Base-by-base conservation (phyloP, 2,329 filamentous ascomycete species). In the Mollisiaceae sp. region DNA sequence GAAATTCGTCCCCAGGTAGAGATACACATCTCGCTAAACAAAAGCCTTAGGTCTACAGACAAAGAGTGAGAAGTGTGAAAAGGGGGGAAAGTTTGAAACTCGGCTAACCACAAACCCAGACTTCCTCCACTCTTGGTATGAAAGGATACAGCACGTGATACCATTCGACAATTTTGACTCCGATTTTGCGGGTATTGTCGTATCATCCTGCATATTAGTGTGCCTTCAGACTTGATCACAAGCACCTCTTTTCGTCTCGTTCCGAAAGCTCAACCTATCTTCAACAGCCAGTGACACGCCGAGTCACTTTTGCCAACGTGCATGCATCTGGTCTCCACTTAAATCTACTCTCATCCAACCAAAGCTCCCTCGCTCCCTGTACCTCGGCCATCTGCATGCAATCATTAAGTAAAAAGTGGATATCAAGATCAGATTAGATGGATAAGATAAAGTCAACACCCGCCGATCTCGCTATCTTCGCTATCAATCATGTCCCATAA, bases 401-500 rank as follows among this genome's bases (percentile, higher is more conserved):
- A 35, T 24, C 9, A 54, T 14, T 18, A 35, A 6, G 50, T 35
- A 32, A 54, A 54, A 35, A 5, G 5, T 24, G 22, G 12, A 22
- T 24, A 22, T 24, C 11, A 32, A 50, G 45, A 54, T 54, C 50
- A 32, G 50, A 54, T 54, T 54, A 54, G 50, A 54, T 54, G 50
- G 50, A 54, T 32, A 54, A 54, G 50, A 54, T 54, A 54, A 50
- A n/a, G 20, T 50, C 45, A 27, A 24, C 6, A 4, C 6, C 45
- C 5, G 45, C 45, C 45, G 45, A 50, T 50, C 45, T 32, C 24
- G 50, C 50, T 54, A 54, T 54, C 50, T 54, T 54, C 14, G 50
- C 50, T 54, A 54, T 54, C 50, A 18, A 4, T 4, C n/a, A n/a
- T n/a, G n/a, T 18, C 43, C 8, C 18, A 8, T n/a, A 9, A 6